These are phyloP conservation scores for Globisporangium mamillatum DNA, from an alignment of 352 stramenopile genomes.

Conservation along the genomic window DNA sequence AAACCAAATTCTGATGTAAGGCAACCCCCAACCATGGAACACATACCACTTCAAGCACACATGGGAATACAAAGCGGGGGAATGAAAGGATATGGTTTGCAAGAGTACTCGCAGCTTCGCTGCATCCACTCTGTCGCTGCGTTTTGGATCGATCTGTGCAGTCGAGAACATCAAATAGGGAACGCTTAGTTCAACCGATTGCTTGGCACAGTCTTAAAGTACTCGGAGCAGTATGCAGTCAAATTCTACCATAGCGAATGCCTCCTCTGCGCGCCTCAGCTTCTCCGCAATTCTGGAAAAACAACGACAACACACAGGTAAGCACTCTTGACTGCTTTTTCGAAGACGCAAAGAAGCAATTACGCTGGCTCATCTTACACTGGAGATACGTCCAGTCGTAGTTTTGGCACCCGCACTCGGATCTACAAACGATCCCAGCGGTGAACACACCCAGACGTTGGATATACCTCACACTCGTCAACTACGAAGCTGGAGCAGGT, in stretches of 20 bases:
- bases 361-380: neutral
- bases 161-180: neutral
- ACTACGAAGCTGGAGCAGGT: neutral
- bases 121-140: conserved; percentile 38
- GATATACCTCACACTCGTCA: neutral
- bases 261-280: conserved; percentile 49
- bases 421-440: neutral
- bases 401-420: neutral
- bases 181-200: neutral
- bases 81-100: conserved; percentile 54
- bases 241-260: conserved; percentile 33
- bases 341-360: neutral
- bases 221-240: neutral
- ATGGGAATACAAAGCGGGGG: neutral
- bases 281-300: conserved; percentile 41
- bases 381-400: neutral
- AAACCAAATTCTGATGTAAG: conserved; percentile 25
- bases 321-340: neutral
- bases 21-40: neutral
- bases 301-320: neutral
- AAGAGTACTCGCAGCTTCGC: conserved; percentile 45
- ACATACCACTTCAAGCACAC: neutral
- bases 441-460: neutral
- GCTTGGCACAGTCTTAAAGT: neutral
- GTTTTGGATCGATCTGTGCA: conserved; percentile 38